A percentile compares a stretch with the other conserved stretches of the same genome.
Evolutionary conservation across 2,329 filamentous ascomycete species (phyloP).

Genomic region (Cyphellophora europaea): DNA sequence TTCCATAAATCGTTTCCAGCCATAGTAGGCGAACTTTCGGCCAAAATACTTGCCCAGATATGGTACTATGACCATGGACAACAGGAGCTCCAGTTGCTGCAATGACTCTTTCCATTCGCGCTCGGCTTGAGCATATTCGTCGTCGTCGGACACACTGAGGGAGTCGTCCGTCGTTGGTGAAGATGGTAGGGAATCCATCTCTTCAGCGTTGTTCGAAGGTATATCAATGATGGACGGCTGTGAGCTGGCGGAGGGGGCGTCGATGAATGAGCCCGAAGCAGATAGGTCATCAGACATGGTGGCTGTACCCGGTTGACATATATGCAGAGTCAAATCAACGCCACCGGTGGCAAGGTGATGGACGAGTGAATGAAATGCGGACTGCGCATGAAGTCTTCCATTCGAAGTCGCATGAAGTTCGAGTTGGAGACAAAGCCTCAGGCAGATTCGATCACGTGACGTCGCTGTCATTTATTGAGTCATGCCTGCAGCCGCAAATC

Average conservation of each 20-base stretch:
- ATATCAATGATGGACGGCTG: slow-evolving; percentile 12
- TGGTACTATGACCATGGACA: slow-evolving; percentile 91
- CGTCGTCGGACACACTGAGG: slow-evolving; percentile 44
- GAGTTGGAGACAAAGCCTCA: no score
- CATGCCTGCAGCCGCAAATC: no score
- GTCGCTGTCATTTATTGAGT: no score
- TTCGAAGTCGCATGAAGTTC: no score
- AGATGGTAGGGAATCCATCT: slow-evolving; percentile 35
- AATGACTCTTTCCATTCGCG: slow-evolving; percentile 90
- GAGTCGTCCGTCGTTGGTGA: slow-evolving; percentile 39
- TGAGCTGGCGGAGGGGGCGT: slow-evolving; percentile 23
- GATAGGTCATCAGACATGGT: slow-evolving; percentile 19
- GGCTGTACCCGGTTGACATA: no score
- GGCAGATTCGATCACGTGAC: no score
- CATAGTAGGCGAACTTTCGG: slow-evolving; percentile 91
- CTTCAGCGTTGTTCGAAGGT: slow-evolving; percentile 22
- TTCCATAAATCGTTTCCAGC: slow-evolving; percentile 88
- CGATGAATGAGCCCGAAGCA: slow-evolving; percentile 30
- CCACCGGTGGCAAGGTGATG: no score
- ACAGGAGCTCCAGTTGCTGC: slow-evolving; percentile 82
- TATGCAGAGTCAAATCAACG: no score
- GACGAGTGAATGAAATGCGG: no score
- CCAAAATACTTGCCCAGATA: slow-evolving; percentile 94
- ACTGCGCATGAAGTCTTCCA: no score
- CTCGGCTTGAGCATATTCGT: slow-evolving; percentile 74